phyloP scores from a whole-genome alignment of 2,329 filamentous ascomycete species.

The Trichoderma oligosporum region DNA sequence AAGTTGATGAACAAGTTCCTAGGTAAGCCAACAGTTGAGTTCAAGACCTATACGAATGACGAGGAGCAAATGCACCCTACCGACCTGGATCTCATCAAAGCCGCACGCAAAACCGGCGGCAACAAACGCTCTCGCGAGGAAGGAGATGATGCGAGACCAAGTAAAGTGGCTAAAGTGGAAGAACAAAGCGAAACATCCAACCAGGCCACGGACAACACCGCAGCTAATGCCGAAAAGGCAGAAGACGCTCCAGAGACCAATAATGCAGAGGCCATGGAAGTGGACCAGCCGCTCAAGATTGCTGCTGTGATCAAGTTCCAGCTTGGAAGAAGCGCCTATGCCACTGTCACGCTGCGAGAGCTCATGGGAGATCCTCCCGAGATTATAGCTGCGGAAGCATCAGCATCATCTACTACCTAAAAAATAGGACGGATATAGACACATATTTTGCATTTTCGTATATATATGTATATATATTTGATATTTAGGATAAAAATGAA shows the following conservation, averaged over 20 bases:
- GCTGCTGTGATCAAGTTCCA: conserved; percentile 71
- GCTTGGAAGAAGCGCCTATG: conserved; percentile 75
- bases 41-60: conserved; percentile 65
- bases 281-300: conserved; percentile 42
- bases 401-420: too few relatives aligned
- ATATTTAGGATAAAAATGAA: conserved; percentile 4
- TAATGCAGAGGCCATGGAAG: conserved; percentile 23
- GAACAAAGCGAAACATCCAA: neutral
- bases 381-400: neutral
- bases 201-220: neutral
- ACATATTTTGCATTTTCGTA: neutral
- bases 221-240: neutral
- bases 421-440: neutral
- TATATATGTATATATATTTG: neutral
- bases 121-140: conserved; percentile 23
- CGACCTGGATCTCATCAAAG: conserved; percentile 67
- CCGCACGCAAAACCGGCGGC: conserved; percentile 19
- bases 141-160: conserved; percentile 18
- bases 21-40: conserved; percentile 60
- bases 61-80: conserved; percentile 86
- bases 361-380: conserved; percentile 55
- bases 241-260: conserved; percentile 17
- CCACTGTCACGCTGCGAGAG: conserved; percentile 77
- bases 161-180: conserved; percentile 23
- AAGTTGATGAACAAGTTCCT: conserved; percentile 74